These are phyloP conservation scores for Cicer yamashitae DNA, from an alignment of 306 rosid genomes.

Conservation along the genomic window DNA sequence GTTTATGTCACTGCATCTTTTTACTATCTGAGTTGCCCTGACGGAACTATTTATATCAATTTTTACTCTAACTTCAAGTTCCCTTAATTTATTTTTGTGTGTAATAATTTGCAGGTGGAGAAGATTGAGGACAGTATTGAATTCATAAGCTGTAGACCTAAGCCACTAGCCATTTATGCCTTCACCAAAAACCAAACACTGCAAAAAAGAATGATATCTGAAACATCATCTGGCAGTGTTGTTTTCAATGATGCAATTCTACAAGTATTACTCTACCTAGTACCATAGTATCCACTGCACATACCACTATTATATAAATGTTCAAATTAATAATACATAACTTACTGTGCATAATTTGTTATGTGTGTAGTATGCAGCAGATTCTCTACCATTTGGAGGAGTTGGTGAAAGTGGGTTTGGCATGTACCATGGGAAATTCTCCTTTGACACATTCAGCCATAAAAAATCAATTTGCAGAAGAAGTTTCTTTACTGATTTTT, in stretches of 20 bases:
- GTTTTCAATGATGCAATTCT: conserved; percentile 67
- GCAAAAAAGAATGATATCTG: conserved; percentile 63
- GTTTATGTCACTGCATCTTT: too few species aligned
- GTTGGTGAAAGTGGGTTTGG: conserved; percentile 86
- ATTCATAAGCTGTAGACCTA: conserved; percentile 72
- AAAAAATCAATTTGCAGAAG: conserved; percentile 61
- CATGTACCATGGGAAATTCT: conserved; percentile 80
- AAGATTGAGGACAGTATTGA: conserved; percentile 74
- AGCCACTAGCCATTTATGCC: conserved; percentile 75
- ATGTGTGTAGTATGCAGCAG: conserved; percentile 69
- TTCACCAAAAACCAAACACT: conserved; percentile 68
- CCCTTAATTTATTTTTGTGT: neutral
- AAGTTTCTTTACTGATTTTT: conserved; percentile 68
- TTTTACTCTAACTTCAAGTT: neutral
- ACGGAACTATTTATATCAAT: too few species aligned
- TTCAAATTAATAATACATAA: neutral
- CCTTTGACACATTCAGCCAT: conserved; percentile 83
- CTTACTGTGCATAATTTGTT: neutral
- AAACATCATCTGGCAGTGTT: conserved; percentile 82
- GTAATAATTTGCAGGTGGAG: conserved; percentile 56
- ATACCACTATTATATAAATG: neutral
- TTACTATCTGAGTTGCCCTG: too few species aligned
- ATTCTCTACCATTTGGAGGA: conserved; percentile 81
- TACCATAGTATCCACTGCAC: neutral
- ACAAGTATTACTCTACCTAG: conserved; percentile 51